Conservation (phyloP, 2,329 filamentous ascomycete genomes). For the Pseudogymnoascus sp. region DNA sequence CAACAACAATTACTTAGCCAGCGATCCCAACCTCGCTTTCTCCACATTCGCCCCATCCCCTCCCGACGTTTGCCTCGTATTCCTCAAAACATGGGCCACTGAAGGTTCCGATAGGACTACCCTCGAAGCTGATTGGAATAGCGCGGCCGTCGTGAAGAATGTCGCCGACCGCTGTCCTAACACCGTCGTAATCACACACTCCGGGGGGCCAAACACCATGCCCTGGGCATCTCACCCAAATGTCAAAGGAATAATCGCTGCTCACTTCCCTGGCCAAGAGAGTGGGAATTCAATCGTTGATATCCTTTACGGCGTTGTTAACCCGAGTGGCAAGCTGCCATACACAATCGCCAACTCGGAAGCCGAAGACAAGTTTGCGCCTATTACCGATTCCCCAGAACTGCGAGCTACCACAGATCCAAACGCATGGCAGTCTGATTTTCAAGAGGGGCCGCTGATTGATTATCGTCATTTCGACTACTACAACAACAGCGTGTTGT, state of each 20-base stretch:
- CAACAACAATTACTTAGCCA: constrained; percentile 12
- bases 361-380: constrained; percentile 44
- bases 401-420: constrained; percentile 29
- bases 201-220: constrained; percentile 57
- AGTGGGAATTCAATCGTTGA: constrained; percentile 54
- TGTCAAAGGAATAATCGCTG: constrained; percentile 53
- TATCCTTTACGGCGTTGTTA: constrained; percentile 52
- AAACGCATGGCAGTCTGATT: constrained; percentile 48
- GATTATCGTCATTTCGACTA: constrained; percentile 70
- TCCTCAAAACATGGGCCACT: constrained; percentile 58
- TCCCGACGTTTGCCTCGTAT: constrained; percentile 44
- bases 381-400: constrained; percentile 39
- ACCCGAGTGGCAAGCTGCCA: constrained; percentile 39
- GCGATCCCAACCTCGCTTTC: background rate
- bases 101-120: constrained; percentile 34
- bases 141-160: constrained; percentile 17
- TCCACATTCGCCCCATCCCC: constrained; percentile 14
- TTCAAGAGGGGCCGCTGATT: constrained; percentile 69
- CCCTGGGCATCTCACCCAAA: constrained; percentile 51
- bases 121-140: constrained; percentile 19
- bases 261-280: constrained; percentile 52
- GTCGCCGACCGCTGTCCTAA: constrained; percentile 46
- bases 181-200: constrained; percentile 60
- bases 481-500: constrained; percentile 52
- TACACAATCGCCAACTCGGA: constrained; percentile 50